Conservation (phyloP, 768 basidiomycete genomes). For the Roridomyces roridus region DNA sequence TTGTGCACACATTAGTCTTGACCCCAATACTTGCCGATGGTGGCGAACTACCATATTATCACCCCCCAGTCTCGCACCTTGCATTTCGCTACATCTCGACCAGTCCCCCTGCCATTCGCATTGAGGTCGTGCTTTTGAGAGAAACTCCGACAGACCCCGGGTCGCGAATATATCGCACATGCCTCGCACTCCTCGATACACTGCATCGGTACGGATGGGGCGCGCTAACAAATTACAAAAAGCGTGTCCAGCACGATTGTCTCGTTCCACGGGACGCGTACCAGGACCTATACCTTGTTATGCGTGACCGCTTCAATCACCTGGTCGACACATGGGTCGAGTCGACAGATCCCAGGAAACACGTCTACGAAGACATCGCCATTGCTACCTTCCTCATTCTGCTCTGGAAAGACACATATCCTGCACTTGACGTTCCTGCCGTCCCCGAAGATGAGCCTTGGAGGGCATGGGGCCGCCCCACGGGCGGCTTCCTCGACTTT, state of each 20-base stretch:
- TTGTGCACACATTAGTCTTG: conserved; percentile 53
- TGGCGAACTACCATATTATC: conserved; percentile 81
- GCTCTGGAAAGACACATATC: conserved; percentile 83
- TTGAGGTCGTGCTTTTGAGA: conserved; percentile 61
- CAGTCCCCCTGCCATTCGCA: conserved; percentile 47
- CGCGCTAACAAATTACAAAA: conserved; percentile 79
- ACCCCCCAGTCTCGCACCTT: conserved; percentile 80
- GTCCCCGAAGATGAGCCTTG: conserved; percentile 51
- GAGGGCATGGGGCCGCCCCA: conserved; percentile 78
- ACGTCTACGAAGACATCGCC: conserved; percentile 95
- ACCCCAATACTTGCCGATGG: conserved; percentile 60
- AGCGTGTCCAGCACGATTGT: conserved; percentile 85
- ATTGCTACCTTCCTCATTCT: conserved; percentile 94
- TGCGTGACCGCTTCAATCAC: conserved; percentile 86
- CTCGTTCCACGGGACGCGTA: conserved; percentile 78
- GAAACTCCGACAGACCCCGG: conserved; percentile 54
- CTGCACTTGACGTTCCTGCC: conserved; percentile 8
- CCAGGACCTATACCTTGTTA: conserved; percentile 88
- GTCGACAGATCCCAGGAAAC: conserved; percentile 85
- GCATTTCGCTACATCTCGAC: conserved; percentile 75
- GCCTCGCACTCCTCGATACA: conserved; percentile 79
- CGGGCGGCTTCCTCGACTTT: conserved; percentile 87
- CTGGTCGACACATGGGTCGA: conserved; percentile 80
- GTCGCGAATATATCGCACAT: conserved; percentile 81
- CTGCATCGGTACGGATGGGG: conserved; percentile 93